Percentiles rank a stretch among this genome's conserved stretches.
Conservation (phyloP, 306 rosid genomes). For the Arachis hypogaea region DNA sequence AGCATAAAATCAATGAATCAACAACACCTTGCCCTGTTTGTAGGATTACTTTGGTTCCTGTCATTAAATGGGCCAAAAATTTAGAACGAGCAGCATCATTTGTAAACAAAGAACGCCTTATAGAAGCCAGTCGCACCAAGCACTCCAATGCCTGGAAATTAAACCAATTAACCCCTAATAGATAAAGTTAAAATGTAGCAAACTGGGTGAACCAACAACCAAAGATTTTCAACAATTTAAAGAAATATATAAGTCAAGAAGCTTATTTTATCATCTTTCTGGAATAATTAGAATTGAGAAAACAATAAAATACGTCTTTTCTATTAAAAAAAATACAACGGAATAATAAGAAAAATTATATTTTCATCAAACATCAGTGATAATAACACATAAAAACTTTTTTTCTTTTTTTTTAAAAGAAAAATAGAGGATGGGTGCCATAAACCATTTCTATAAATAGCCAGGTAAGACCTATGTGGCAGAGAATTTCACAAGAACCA, state of each 20-base stretch:
- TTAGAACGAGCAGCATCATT: slow-evolving; percentile 96
- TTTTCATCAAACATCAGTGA: slow-evolving; percentile 4
- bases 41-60: slow-evolving; percentile 98
- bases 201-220: slow-evolving; percentile 36
- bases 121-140: slow-evolving; percentile 99
- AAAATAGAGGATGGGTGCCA: background rate
- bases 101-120: slow-evolving; percentile 97
- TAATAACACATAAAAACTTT: slow-evolving; percentile 30
- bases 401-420: background rate
- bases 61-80: slow-evolving; percentile 98
- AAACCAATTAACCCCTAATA: slow-evolving; percentile 49
- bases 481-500: slow-evolving; percentile 14
- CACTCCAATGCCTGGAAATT: slow-evolving; percentile 96
- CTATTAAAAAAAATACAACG: too few relatives aligned
- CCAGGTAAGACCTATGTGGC: background rate
- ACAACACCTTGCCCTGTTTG: slow-evolving; percentile 97
- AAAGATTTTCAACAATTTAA: slow-evolving; percentile 30
- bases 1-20: slow-evolving; percentile 46
- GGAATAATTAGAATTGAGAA: slow-evolving; percentile 21
- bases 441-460: background rate
- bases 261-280: slow-evolving; percentile 18
- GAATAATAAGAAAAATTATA: background rate
- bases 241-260: slow-evolving; percentile 7
- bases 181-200: slow-evolving; percentile 40
- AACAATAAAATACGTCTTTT: too few relatives aligned